Evolutionary conservation across 176 grass and related monocot species (phyloP).

Genomic region (Bromus sterilis): DNA sequence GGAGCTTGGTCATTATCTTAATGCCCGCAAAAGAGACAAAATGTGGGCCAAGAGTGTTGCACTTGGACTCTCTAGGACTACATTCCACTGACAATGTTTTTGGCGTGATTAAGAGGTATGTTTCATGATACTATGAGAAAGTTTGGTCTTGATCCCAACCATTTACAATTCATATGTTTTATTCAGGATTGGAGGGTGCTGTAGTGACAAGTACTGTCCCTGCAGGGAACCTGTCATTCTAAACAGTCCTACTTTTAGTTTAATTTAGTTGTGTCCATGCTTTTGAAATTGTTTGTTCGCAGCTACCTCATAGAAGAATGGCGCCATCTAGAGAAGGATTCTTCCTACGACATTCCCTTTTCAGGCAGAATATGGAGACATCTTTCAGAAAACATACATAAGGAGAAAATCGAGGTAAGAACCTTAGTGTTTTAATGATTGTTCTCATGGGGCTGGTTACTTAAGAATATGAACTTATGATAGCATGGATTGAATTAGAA

Average conservation of each 20-base stretch:
- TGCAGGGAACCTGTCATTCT: background rate
- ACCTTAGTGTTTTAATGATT: background rate
- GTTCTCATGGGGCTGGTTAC: background rate
- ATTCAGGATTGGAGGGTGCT: background rate
- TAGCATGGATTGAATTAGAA: background rate
- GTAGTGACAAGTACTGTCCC: no score
- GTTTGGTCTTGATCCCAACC: background rate
- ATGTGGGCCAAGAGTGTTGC: slow-evolving; percentile 62
- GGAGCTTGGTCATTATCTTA: slow-evolving; percentile 89
- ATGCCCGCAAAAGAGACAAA: slow-evolving; percentile 56
- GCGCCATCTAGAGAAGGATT: slow-evolving; percentile 35
- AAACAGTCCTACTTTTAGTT: background rate
- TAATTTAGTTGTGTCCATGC: background rate
- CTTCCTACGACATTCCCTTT: slow-evolving; percentile 40
- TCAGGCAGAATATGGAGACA: slow-evolving; percentile 34
- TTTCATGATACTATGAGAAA: background rate
- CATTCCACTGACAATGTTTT: slow-evolving; percentile 62
- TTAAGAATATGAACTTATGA: background rate
- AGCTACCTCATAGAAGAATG: slow-evolving; percentile 59
- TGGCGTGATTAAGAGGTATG: slow-evolving; percentile 41
- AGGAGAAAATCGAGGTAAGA: slow-evolving; percentile 38
- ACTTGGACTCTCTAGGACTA: slow-evolving; percentile 81
- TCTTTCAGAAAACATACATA: slow-evolving; percentile 29
- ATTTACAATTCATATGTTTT: background rate
- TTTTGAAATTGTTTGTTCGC: background rate